A percentile compares a stretch with the other conserved stretches of the same genome.
phyloP scores from a whole-genome alignment of 2,329 filamentous ascomycete genomes.

The Fusarium sp. region DNA sequence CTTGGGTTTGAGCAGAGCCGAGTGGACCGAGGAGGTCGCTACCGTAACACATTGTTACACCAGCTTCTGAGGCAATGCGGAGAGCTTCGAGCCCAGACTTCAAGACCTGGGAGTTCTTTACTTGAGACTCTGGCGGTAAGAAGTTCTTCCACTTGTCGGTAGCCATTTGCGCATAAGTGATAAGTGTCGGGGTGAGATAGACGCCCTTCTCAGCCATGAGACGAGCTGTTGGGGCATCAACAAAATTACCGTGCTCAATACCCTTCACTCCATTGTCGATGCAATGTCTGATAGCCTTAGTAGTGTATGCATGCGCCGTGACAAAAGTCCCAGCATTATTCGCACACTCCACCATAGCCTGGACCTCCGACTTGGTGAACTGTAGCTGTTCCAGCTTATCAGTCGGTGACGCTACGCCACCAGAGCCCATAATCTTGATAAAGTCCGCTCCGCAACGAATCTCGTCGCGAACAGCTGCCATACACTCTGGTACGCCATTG shows the following conservation, averaged over 20 bases:
- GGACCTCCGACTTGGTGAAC: not conserved
- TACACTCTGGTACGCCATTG: not conserved
- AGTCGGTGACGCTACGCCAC: not conserved
- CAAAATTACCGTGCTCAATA: conserved; percentile 7
- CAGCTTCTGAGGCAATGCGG: not conserved
- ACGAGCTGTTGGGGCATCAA: not conserved
- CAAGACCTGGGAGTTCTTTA: not conserved
- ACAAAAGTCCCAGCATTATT: not conserved
- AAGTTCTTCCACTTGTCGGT: not conserved
- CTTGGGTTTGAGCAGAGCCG: not conserved
- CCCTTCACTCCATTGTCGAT: conserved; percentile 21
- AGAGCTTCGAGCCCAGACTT: not conserved
- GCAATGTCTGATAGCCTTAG: conserved; percentile 64
- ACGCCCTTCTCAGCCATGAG: conserved; percentile 4
- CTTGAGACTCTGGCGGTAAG: not conserved
- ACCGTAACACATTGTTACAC: not conserved
- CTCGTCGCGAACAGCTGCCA: not conserved
- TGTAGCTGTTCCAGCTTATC: conserved; percentile 3
- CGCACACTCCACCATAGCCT: not conserved
- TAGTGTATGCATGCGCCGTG: conserved; percentile 22
- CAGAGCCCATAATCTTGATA: conserved; percentile 4
- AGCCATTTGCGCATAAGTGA: not conserved
- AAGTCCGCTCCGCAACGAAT: not conserved
- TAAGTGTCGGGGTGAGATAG: not conserved
- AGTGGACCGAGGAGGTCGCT: not conserved